Evolutionary conservation across 2,329 filamentous ascomycete genomes (phyloP).

Genomic region (Botryotinia narcissicola): DNA sequence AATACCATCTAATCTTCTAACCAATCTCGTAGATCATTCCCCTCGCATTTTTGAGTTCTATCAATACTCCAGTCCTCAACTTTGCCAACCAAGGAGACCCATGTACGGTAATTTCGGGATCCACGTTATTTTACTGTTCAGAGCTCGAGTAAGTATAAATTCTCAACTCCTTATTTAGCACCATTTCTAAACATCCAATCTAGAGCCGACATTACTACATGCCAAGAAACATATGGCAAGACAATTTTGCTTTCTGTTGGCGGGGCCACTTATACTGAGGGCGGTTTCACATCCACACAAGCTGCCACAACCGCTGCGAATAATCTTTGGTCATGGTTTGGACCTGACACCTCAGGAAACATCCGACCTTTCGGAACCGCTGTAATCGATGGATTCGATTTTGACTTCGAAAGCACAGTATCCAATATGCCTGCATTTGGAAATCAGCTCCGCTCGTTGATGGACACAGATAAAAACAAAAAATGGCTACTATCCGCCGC

Average conservation of each 20-base stretch:
- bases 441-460: slow-evolving; percentile 52
- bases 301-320: slow-evolving; percentile 57
- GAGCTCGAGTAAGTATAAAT: slow-evolving; percentile 58
- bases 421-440: slow-evolving; percentile 62
- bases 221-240: slow-evolving; percentile 62
- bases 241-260: slow-evolving; percentile 71
- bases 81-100: slow-evolving; percentile 63
- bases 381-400: slow-evolving; percentile 71
- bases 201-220: slow-evolving; percentile 51
- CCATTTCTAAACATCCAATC: background rate
- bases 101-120: slow-evolving; percentile 59
- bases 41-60: slow-evolving; percentile 59
- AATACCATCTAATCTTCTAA: slow-evolving; percentile 20
- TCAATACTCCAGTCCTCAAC: slow-evolving; percentile 56
- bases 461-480: slow-evolving; percentile 52
- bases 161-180: background rate
- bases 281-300: slow-evolving; percentile 56
- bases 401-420: slow-evolving; percentile 64
- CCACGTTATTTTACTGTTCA: slow-evolving; percentile 58
- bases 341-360: slow-evolving; percentile 49
- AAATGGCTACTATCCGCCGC: slow-evolving; percentile 61
- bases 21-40: slow-evolving; percentile 53
- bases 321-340: slow-evolving; percentile 69
- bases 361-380: slow-evolving; percentile 66
- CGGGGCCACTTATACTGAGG: slow-evolving; percentile 67